Conservation (phyloP, 768 basidiomycete genomes). For the Suillus hirtellus region DNA sequence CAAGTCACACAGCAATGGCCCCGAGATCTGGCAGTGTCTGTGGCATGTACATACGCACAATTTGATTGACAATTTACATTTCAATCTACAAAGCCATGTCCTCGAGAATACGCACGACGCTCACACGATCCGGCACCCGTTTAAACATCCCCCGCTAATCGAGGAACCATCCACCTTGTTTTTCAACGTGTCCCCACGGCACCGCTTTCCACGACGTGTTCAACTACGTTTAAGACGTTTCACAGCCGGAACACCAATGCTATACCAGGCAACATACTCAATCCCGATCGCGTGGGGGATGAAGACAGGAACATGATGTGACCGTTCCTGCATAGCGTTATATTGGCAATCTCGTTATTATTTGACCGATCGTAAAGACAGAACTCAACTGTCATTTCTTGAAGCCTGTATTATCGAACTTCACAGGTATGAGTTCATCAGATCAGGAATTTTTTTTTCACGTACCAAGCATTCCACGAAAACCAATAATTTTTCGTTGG, state of each 20-base stretch:
- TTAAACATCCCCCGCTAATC: conserved; percentile 13
- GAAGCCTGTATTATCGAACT: conserved; percentile 3
- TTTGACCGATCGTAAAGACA: conserved; percentile 13
- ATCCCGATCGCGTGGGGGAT: conserved; percentile 5
- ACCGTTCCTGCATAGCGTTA: conserved; percentile 9
- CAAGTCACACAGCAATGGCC: conserved; percentile 31
- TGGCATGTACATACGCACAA: conserved; percentile 11
- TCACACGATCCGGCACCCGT: conserved; percentile 14
- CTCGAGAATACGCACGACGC: neutral
- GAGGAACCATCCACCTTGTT: neutral
- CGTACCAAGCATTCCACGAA: neutral
- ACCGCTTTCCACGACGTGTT: conserved; percentile 25
- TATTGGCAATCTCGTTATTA: conserved; percentile 13
- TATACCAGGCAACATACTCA: conserved; percentile 1
- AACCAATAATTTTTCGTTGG: neutral
- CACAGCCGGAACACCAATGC: neutral
- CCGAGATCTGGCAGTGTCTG: conserved; percentile 32
- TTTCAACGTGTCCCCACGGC: neutral
- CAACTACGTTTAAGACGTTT: neutral
- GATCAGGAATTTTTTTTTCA: neutral
- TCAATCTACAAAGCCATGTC: neutral
- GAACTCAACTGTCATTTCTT: conserved; percentile 12
- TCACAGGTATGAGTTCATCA: conserved; percentile 6
- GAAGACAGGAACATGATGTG: conserved; percentile 8
- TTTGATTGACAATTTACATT: neutral